Conservation (phyloP, 441 rosid genomes). For the Arabidopsis lyrata region DNA sequence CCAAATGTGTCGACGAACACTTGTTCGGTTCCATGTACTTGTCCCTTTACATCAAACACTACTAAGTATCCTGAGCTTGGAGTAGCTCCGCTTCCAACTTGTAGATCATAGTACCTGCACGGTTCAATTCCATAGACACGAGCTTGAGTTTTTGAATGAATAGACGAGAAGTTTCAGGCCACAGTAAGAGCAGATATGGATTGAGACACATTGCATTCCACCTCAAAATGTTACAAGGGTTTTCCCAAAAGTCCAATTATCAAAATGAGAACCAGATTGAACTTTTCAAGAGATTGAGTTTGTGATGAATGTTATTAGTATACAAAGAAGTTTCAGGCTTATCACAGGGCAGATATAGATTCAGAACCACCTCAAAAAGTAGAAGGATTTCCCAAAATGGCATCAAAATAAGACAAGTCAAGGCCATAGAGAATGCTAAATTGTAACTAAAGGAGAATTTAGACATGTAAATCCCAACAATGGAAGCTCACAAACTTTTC, state of each 20-base stretch:
- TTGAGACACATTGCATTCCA: background rate
- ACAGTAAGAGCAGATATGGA: too few species aligned
- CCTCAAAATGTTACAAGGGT: background rate
- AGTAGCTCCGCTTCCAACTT: slow-evolving; percentile 73
- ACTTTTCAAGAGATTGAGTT: slow-evolving; percentile 1
- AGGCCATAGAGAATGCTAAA: background rate
- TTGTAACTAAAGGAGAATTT: background rate
- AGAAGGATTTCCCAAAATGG: background rate
- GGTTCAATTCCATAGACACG: slow-evolving; percentile 5
- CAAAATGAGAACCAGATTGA: background rate
- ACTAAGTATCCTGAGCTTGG: slow-evolving; percentile 81
- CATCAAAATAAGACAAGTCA: background rate
- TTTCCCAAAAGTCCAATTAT: background rate
- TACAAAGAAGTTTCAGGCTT: background rate
- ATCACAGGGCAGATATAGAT: background rate
- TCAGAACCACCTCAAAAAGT: background rate
- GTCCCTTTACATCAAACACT: slow-evolving; percentile 77
- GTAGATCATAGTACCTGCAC: slow-evolving; percentile 73
- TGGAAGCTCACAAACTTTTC: background rate
- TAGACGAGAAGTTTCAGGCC: background rate
- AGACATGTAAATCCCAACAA: too few species aligned
- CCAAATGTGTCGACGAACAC: slow-evolving; percentile 73
- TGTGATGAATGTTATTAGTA: background rate
- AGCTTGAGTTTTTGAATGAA: background rate
- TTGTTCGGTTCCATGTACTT: slow-evolving; percentile 61